Conservation (phyloP, 2,329 filamentous ascomycete genomes). For the Fusarium nurragi region DNA sequence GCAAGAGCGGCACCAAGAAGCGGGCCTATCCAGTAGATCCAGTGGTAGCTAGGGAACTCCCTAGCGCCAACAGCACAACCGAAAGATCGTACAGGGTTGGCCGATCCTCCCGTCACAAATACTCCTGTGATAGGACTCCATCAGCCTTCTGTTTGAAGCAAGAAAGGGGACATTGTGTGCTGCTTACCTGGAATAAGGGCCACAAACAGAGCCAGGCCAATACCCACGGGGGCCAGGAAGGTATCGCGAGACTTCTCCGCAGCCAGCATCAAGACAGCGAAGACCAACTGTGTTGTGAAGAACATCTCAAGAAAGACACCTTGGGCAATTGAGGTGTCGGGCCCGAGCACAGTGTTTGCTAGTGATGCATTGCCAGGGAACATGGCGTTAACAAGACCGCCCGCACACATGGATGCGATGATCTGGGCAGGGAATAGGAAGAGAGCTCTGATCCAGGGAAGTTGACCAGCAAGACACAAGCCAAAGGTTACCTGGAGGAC, state of each 20-base stretch:
- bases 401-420: conserved; percentile 63
- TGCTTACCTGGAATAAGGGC: conserved; percentile 48
- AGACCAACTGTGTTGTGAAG: conserved; percentile 66
- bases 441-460: conserved; percentile 29
- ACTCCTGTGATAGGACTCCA: conserved; percentile 10
- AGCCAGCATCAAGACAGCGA: conserved; percentile 72
- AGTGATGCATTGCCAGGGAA: conserved; percentile 63
- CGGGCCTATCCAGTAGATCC: conserved; percentile 64
- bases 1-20: conserved; percentile 57
- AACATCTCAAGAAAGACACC: conserved; percentile 73
- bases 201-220: conserved; percentile 74
- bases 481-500: conserved; percentile 34
- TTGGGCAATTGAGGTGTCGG: conserved; percentile 58
- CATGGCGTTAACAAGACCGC: conserved; percentile 63
- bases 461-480: conserved; percentile 30
- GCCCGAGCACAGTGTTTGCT: conserved; percentile 59
- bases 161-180: rapidly evolving
- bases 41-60: conserved; percentile 54
- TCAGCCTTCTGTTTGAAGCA: conserved; percentile 45
- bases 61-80: conserved; percentile 54
- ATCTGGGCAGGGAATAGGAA: conserved; percentile 65
- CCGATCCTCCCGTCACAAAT: conserved; percentile 51
- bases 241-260: conserved; percentile 76
- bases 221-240: conserved; percentile 73
- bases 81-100: conserved; percentile 59